phyloP scores from a whole-genome alignment of 2,329 filamentous ascomycete species.

The Stagonosporopsis vannaccii region DNA sequence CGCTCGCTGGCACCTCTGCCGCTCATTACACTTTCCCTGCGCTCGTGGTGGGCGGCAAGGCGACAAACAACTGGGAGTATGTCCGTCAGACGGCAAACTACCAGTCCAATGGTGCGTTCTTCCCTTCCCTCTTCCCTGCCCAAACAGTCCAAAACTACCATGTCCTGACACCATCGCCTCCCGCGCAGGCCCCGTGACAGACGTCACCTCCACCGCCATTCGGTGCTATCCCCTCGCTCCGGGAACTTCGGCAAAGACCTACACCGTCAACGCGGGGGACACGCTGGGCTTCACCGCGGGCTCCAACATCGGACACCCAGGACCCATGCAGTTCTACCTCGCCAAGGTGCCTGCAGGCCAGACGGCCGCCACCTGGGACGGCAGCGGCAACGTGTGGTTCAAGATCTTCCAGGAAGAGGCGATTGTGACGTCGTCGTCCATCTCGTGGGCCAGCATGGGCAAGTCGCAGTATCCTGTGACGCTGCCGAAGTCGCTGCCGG shows the following conservation, averaged over 20 bases:
- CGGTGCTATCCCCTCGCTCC: conserved; percentile 42
- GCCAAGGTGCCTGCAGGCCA: conserved; percentile 45
- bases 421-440: conserved; percentile 5
- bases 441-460: not conserved
- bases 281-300: conserved; percentile 42
- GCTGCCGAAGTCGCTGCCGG: conserved; percentile 51
- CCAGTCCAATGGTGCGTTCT: conserved; percentile 38
- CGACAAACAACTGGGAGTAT: conserved; percentile 42
- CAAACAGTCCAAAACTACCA: too few relatives aligned
- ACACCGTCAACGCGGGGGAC: conserved; percentile 39
- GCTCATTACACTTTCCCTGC: conserved; percentile 47
- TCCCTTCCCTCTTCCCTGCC: too few relatives aligned
- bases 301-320: conserved; percentile 39
- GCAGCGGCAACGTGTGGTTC: conserved; percentile 47
- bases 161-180: not conserved
- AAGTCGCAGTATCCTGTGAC: conserved; percentile 39
- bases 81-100: conserved; percentile 46
- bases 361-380: conserved; percentile 43
- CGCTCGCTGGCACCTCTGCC: conserved; percentile 29
- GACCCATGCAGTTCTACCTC: conserved; percentile 49
- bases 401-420: conserved; percentile 37
- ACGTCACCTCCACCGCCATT: conserved; percentile 32
- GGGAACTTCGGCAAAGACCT: conserved; percentile 24
- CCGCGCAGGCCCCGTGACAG: conserved; percentile 26
- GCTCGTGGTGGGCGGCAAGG: conserved; percentile 32